Evolutionary conservation across 768 basidiomycete genomes (phyloP).

Genomic region (Phaffia australis): DNA sequence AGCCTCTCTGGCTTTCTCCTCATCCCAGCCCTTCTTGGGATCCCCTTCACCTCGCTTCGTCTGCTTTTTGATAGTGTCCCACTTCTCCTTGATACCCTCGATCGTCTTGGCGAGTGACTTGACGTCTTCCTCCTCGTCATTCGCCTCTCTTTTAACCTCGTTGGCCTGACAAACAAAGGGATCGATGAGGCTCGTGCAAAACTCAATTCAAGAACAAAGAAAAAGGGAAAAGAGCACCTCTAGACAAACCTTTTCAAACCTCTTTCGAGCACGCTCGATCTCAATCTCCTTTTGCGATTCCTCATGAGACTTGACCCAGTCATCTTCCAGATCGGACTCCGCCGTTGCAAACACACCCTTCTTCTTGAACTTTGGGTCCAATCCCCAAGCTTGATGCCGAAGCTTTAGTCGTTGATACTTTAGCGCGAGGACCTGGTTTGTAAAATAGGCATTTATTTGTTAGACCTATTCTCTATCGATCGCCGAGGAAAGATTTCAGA

Average conservation of each 20-base stretch:
- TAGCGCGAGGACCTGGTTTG: slow-evolving; percentile 59
- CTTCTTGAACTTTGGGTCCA: slow-evolving; percentile 73
- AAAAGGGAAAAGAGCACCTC: slow-evolving; percentile 13
- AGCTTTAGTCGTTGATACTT: slow-evolving; percentile 98
- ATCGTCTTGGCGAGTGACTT: slow-evolving; percentile 41
- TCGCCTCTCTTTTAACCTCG: slow-evolving; percentile 14
- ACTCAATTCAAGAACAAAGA: not conserved
- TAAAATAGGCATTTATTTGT: not conserved
- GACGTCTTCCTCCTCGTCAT: slow-evolving; percentile 7
- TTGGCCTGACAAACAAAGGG: slow-evolving; percentile 3
- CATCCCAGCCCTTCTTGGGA: slow-evolving; percentile 47
- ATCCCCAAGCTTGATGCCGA: slow-evolving; percentile 68
- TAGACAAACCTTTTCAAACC: slow-evolving; percentile 82
- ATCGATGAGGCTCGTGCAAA: not conserved
- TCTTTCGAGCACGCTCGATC: slow-evolving; percentile 81
- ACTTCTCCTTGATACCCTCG: slow-evolving; percentile 16
- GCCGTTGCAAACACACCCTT: slow-evolving; percentile 59
- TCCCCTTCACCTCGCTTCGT: slow-evolving; percentile 48
- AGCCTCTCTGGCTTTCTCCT: slow-evolving; percentile 67
- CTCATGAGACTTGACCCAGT: slow-evolving; percentile 74
- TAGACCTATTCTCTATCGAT: not conserved
- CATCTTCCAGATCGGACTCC: slow-evolving; percentile 91
- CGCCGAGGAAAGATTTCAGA: not conserved
- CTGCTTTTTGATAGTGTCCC: slow-evolving; percentile 12
- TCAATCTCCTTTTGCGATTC: slow-evolving; percentile 65